Conservation (phyloP, 1,284 basidiomycete genomes). For the Cryptococcus neoformans region DNA sequence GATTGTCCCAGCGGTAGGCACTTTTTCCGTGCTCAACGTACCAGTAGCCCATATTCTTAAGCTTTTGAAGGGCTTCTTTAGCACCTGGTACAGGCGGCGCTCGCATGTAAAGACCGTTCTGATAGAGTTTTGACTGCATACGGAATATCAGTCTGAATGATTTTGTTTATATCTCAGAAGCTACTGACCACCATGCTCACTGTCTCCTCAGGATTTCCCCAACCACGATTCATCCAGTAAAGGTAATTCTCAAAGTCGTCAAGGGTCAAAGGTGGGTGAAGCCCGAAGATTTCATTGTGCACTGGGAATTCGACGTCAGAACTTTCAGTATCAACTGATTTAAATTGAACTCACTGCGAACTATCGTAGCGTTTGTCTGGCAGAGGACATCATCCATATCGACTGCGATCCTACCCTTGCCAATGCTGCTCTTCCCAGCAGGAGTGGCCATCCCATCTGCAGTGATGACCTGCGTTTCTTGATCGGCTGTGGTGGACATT, state of each 20-base stretch:
- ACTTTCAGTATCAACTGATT: not conserved
- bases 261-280: constrained; percentile 52
- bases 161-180: not conserved
- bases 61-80: constrained; percentile 57
- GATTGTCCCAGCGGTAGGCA: not conserved
- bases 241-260: constrained; percentile 62
- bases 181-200: constrained; percentile 40
- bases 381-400: constrained; percentile 73
- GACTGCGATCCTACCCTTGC: constrained; percentile 57
- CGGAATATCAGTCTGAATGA: not conserved
- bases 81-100: constrained; percentile 63
- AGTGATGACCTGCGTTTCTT: constrained; percentile 5
- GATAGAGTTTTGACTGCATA: constrained; percentile 20
- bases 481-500: not conserved
- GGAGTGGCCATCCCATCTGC: constrained; percentile 12
- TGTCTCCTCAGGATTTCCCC: constrained; percentile 60
- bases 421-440: constrained; percentile 11
- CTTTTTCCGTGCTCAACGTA: constrained; percentile 12
- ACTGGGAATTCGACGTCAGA: constrained; percentile 39
- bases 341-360: constrained; percentile 57
- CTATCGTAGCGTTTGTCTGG: constrained; percentile 63
- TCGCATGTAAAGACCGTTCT: constrained; percentile 44
- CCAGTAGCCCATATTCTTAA: constrained; percentile 63
- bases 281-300: constrained; percentile 67
- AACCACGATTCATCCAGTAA: constrained; percentile 65